Evolutionary conservation across 129 eudicot genomes (phyloP).

Genomic region (Saussurea involucrata): DNA sequence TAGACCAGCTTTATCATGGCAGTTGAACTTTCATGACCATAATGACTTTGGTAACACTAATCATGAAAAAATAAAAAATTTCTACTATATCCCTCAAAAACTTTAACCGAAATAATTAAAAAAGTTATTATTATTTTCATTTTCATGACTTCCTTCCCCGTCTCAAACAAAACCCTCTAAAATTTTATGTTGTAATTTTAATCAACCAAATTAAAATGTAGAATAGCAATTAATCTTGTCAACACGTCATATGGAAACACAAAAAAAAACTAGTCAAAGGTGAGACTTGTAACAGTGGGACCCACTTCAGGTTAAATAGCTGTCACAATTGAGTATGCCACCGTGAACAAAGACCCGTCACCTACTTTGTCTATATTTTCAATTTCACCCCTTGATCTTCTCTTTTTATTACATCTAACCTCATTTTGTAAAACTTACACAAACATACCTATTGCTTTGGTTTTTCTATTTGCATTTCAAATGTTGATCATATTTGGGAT

Average conservation of each 20-base stretch:
- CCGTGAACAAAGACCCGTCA: conserved; percentile 34
- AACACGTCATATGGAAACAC: conserved; percentile 12
- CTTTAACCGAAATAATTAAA: too few relatives aligned
- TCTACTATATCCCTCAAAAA: too few relatives aligned
- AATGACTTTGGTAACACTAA: too few relatives aligned
- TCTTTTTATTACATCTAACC: neutral
- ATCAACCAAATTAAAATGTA: neutral
- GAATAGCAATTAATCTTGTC: conserved; percentile 23
- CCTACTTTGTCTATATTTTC: conserved; percentile 12
- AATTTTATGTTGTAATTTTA: too few relatives aligned
- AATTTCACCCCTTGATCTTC: neutral
- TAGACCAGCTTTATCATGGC: too few relatives aligned
- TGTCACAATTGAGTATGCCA: conserved; percentile 45
- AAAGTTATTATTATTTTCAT: too few relatives aligned
- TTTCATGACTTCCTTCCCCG: too few relatives aligned
- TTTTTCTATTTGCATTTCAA: neutral
- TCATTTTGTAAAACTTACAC: neutral
- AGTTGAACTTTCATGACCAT: too few relatives aligned
- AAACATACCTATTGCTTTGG: neutral
- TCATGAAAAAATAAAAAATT: too few relatives aligned
- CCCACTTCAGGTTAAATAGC: conserved; percentile 39
- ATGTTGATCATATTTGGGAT: neutral
- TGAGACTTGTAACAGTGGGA: conserved; percentile 23
- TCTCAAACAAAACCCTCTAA: too few relatives aligned
- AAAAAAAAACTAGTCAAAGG: conserved; percentile 16